Evolutionary conservation across 371 early-diverging fungal genomes (phyloP), one percentile per base, ranked within the genome.

Genomic region (Mucor plumbeus): DNA sequence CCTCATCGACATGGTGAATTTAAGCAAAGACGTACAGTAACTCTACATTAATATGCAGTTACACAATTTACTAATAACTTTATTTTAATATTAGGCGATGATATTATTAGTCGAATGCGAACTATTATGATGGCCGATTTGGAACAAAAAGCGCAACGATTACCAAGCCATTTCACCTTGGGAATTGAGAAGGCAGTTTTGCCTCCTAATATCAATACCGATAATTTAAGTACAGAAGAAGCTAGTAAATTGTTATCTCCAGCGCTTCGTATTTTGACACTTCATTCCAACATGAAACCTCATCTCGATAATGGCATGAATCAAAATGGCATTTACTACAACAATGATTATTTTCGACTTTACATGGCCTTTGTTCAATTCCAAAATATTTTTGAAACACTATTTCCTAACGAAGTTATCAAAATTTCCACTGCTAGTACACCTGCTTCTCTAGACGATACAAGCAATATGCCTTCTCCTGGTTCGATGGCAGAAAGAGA

Each of bases 1-100:
- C 83, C 83, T 47, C 83, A 83, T 63, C 70, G 83, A 33, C 79
- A 83, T 59, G 83, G 83, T 26, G 80, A 80, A 65, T 83, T 83
- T 38, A 77, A 80, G 33, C 75, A 73, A 61, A 69, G 83, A 69
- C 80, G 83, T 82, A 71, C 26, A 69, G 76, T 64, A 31, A 15
- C 0, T 40, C 21, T 43, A 26, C 26, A 26, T 3, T 58, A 34
- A 56, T n/a, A 15, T 14, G 15, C 33, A n/a, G 34, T 38, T 41
- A 11, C 48, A 34, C 11, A 1, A 10, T 33, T 7, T 31, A 31
- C 33, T 39, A 34, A 57, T 15, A 10, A 36, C 15, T 50, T 47
- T 35, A 39, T 50, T 63, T 64, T 59, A 43, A 59, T 13, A 61
- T 21, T 60, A 82, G 82, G 82, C 2, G 83, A 83, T 61, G 80